Percentiles rank a stretch among this genome's conserved stretches.
These are phyloP conservation scores for Ogataea corticis DNA, from an alignment of 805 yeast genomes.

Conservation along the genomic window DNA sequence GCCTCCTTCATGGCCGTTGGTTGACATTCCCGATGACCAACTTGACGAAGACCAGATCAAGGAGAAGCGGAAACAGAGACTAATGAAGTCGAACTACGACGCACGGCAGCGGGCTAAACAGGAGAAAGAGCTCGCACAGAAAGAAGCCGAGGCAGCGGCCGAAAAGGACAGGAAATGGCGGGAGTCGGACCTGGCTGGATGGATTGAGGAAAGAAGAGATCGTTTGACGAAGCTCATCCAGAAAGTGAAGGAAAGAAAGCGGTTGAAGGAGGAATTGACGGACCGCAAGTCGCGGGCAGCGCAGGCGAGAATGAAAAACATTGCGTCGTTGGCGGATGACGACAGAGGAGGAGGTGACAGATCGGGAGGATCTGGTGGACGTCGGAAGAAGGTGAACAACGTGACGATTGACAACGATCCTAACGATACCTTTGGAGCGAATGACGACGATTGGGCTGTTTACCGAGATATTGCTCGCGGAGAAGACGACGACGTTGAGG, in stretches of 20 bases:
- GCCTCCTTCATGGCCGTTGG: constrained; percentile 67
- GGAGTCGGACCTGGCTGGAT: constrained; percentile 64
- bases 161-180: constrained; percentile 78
- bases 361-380: constrained; percentile 10
- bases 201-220: constrained; percentile 73
- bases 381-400: constrained; percentile 51
- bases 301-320: constrained; percentile 87
- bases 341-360: constrained; percentile 23
- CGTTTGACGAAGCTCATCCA: constrained; percentile 61
- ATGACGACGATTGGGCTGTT: constrained; percentile 93
- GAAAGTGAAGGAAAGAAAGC: constrained; percentile 62
- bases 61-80: constrained; percentile 82
- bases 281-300: constrained; percentile 91
- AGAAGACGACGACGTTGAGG: constrained; percentile 79
- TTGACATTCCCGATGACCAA: constrained; percentile 83
- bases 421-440: constrained; percentile 90
- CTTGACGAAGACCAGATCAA: constrained; percentile 75
- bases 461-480: constrained; percentile 79
- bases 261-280: constrained; percentile 72
- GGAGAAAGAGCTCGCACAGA: constrained; percentile 68
- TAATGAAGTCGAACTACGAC: constrained; percentile 83
- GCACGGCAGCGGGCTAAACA: constrained; percentile 82
- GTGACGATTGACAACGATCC: constrained; percentile 86
- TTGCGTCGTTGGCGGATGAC: constrained; percentile 84
- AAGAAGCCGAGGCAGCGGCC: constrained; percentile 58